A percentile compares a stretch with the other conserved stretches of the same genome.
These are phyloP conservation scores for Verticillium nubilum DNA, from an alignment of 2,329 filamentous ascomycete species.

Conservation along the genomic window DNA sequence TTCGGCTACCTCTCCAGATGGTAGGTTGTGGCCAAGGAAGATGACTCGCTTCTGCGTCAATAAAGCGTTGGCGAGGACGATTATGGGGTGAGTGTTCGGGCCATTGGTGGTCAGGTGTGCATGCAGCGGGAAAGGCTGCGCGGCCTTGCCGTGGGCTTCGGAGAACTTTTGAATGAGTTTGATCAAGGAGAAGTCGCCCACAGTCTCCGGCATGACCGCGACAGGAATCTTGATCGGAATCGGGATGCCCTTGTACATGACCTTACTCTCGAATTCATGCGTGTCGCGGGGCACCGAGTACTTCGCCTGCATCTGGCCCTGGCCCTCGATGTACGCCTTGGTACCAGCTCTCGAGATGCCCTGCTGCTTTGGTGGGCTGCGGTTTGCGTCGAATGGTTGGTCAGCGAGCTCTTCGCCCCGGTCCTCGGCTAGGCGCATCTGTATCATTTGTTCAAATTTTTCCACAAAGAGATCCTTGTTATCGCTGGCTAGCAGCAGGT, in stretches of 20 bases:
- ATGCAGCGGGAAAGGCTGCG: slow-evolving; percentile 80
- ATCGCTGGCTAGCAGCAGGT: slow-evolving; percentile 83
- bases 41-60: slow-evolving; percentile 95
- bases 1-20: slow-evolving; percentile 92
- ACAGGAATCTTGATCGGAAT: slow-evolving; percentile 96
- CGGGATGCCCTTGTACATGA: slow-evolving; percentile 93
- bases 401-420: slow-evolving; percentile 36
- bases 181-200: slow-evolving; percentile 95
- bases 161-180: slow-evolving; percentile 96
- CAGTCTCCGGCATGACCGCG: slow-evolving; percentile 88
- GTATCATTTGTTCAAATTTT: slow-evolving; percentile 93
- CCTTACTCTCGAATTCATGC: slow-evolving; percentile 93
- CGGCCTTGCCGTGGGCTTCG: slow-evolving; percentile 71
- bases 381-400: slow-evolving; percentile 38
- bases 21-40: slow-evolving; percentile 91
- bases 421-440: slow-evolving; percentile 70
- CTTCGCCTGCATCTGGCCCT: slow-evolving; percentile 46
- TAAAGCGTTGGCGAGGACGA: slow-evolving; percentile 89
- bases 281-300: slow-evolving; percentile 87
- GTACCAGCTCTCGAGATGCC: slow-evolving; percentile 56
- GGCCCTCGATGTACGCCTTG: slow-evolving; percentile 52
- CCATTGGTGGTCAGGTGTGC: slow-evolving; percentile 92
- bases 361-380: slow-evolving; percentile 39
- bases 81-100: slow-evolving; percentile 84
- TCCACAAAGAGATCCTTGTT: slow-evolving; percentile 96